Evolutionary conservation across 371 early-diverging fungal species (phyloP).

Genomic region (Mortierella sp.): DNA sequence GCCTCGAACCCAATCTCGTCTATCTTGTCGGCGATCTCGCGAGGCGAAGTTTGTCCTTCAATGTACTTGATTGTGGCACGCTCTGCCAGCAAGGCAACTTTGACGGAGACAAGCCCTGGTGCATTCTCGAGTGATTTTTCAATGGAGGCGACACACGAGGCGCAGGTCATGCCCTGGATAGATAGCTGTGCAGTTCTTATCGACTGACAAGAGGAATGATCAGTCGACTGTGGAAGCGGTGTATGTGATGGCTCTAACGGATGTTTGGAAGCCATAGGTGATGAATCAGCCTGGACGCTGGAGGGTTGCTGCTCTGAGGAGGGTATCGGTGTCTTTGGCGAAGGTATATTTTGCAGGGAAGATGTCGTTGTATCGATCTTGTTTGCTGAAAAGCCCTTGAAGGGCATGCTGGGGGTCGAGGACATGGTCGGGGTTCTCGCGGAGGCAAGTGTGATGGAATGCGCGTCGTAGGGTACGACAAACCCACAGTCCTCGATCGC

Average conservation of each 20-base stretch:
- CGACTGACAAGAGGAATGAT: slow-evolving; percentile 9
- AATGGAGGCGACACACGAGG: slow-evolving; percentile 84
- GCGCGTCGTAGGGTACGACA: slow-evolving; percentile 44
- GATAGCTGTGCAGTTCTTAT: slow-evolving; percentile 56
- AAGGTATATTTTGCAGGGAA: background rate
- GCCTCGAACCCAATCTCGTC: slow-evolving; percentile 90
- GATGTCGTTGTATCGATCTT: background rate
- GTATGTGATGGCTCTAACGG: slow-evolving; percentile 1
- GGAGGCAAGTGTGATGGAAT: background rate
- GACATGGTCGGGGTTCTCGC: background rate
- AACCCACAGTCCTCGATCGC: slow-evolving; percentile 74
- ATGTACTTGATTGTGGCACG: slow-evolving; percentile 81
- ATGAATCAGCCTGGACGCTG: too few relatives aligned
- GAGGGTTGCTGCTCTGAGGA: too few relatives aligned
- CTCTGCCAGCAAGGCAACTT: slow-evolving; percentile 83
- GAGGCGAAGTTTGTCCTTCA: slow-evolving; percentile 53
- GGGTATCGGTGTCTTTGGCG: slow-evolving; percentile 8
- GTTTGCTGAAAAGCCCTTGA: background rate
- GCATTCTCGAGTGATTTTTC: slow-evolving; percentile 65
- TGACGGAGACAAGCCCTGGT: slow-evolving; percentile 65
- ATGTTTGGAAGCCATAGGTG: background rate
- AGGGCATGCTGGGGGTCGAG: too few relatives aligned
- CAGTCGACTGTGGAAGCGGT: slow-evolving; percentile 6
- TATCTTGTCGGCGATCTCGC: slow-evolving; percentile 71
- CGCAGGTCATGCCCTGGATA: slow-evolving; percentile 89